Base-by-base conservation (phyloP, 192 early-diverging fungal genomes). In the Glomus cerebriforme region DNA sequence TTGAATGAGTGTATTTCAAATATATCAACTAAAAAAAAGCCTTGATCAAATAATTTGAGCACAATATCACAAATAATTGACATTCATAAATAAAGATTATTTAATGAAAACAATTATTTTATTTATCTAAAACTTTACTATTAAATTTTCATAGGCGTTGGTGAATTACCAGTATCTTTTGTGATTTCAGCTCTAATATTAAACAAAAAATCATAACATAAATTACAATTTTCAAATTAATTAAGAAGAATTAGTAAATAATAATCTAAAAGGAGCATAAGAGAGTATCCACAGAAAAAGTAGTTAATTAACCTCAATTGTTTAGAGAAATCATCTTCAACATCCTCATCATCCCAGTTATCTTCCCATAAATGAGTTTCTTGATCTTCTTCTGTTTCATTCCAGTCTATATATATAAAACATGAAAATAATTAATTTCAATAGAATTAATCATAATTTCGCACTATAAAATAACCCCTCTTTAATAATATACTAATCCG, bases 311-410 rank as follows among this genome's bases (percentile, higher is more conserved):
- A 87, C 89, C 85, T 87, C 68, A 97, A 84, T 86, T 97, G 96
- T 83, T 91, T 88, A n/a, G 96, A 92, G 83, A 97, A 97, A 71
- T 96, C 95, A 82, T 97, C 96, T 75, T 95, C 92, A 59, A 93
- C 82, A 82, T 95, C 92, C 73, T 96, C 96, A 75, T 95, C 92
- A 83, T 97, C 96, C 96, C 96, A 97, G 87, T 94, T 92, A 49
- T 95, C 93, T 65, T 93, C 91, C 95, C 95, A 95, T 63, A 92
- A 87, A 35, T 87, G 81, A 49, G 92, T 90, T 69, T 93, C 91
- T 64, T 89, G 85, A 81, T 95, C 93, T 73, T 94, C 92, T 59
- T 93, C 94, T 24, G 88, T 88, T 72, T 91, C 91, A 60, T 89
- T 90, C 94, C 95, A 96, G 81, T 96, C 95, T 95, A 86, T 43